Evolutionary conservation across 2,329 filamentous ascomycete genomes (phyloP), one percentile per base, ranked within the genome.

Genomic region (Metarhizium guizhouense): DNA sequence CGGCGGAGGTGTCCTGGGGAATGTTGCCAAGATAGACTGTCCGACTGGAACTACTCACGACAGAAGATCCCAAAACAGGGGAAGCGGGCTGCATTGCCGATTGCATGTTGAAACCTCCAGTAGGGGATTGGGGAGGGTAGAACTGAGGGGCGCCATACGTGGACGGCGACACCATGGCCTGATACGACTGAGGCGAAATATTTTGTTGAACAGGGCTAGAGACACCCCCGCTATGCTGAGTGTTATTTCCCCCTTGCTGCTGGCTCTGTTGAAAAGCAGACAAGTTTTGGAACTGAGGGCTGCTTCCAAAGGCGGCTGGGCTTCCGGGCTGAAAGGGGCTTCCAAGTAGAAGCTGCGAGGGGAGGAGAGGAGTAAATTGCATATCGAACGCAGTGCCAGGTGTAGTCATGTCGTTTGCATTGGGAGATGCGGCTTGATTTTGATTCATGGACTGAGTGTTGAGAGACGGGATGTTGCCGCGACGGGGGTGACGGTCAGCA

Each of bases 11-110:
- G 75, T 99, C 94, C 30, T 92, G 89, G n/a, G 94, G 94, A 57
- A 99, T 97, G 72, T 99, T 99, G 61, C 94, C 94, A 53, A 99
- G 78, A 68, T 99, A 99, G 47, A 99, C 94, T 4, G 94, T 99
- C 63, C 94, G 85, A 79, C 93, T 97, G 10, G 92, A 96, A 53
- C 91, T 90, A 51, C 90, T 91, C 48, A 95, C 83, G 59, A 95
- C 81, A 50, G 87, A 88, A n/a, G 89, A 84, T 34, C 82, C 82
- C 75, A 92, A 82, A 62, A 93, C 84, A 10, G 88, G 86, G 16
- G 89, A 88, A 45, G 85, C 86, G 42, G 90, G 85, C 67, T 78
- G 78, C 68, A 83, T 76, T 55, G 74, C 72, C 54, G 78, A 71
- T 65, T 80, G 74, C 68, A 78, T 70, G 59, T 80, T 83, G 70